Evolutionary conservation across 2,329 filamentous ascomycete species (phyloP).

Genomic region (Aaosphaeria arxii): DNA sequence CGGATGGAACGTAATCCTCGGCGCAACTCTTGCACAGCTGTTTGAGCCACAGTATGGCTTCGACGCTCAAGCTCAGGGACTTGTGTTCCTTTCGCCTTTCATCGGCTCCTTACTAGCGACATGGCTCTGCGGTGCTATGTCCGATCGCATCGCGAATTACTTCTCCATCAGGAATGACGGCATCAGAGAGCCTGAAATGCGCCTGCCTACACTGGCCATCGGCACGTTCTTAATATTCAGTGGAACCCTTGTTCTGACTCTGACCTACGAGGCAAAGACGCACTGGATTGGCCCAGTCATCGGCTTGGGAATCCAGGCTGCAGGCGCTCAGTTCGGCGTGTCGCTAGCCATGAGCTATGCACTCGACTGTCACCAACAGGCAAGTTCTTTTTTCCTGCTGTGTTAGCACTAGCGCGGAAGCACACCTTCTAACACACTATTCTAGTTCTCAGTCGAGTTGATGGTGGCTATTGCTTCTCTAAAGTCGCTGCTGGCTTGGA

Average conservation of each 20-base stretch:
- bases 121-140: slow-evolving; percentile 44
- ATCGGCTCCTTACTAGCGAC: slow-evolving; percentile 48
- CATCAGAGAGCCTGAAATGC: slow-evolving; percentile 26
- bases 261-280: slow-evolving; percentile 24
- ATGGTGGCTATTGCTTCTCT: too few species aligned
- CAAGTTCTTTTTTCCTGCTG: too few species aligned
- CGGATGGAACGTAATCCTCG: slow-evolving; percentile 1
- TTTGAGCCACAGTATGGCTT: slow-evolving; percentile 44
- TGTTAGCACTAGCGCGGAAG: too few species aligned
- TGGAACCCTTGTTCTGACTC: slow-evolving; percentile 41
- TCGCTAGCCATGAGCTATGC: too few species aligned
- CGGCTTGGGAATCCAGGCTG: too few species aligned
- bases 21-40: slow-evolving; percentile 27
- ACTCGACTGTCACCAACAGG: too few species aligned
- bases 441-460: too few species aligned
- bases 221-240: slow-evolving; percentile 35
- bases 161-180: slow-evolving; percentile 19
- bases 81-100: slow-evolving; percentile 52
- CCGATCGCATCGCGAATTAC: slow-evolving; percentile 40
- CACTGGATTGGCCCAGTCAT: slow-evolving; percentile 45
- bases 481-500: too few species aligned
- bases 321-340: too few species aligned
- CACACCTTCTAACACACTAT: too few species aligned
- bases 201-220: slow-evolving; percentile 16
- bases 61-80: slow-evolving; percentile 46